Base-by-base conservation (phyloP, 768 basidiomycete species). In the Amylocystis lapponica region DNA sequence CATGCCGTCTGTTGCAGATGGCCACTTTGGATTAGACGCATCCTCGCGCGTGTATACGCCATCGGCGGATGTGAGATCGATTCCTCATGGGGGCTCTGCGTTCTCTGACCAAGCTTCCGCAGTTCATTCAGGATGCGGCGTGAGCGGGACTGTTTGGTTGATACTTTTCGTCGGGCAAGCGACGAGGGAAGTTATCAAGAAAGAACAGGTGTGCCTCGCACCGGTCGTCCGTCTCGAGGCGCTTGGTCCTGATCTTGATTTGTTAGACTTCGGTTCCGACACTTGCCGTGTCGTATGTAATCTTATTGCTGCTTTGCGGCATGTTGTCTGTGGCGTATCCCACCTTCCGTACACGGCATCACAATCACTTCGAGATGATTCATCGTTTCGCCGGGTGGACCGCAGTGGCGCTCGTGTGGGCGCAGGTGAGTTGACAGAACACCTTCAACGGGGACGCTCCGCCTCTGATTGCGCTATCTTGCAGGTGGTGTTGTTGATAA, bases 361-460 rank as follows among this genome's bases (percentile, higher is more conserved):
- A 79, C 57, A 67, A 81, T 48, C 63, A 58, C 8, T 81, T 79
- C 52, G 79, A 81, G 56, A 66, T 63, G 34, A 66, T 68, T 12
- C 79, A 79, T 58, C 75, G 79, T 21, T 78, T 76, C 59, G 57
- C 74, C 20, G 79, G 78, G 22, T 79, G 78, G 79, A 64, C 67
- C 8, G 69, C 70, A 9, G 71, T 71, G 3, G 69, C 66, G 11
- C 57, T 78, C 31, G 74, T 79, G 5, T 79, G 77, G 76, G 60
- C 54, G n/a, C 77, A 75, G 62, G 73, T 73, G 29, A n/a, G 64
- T 55, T 46, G 67, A 55, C 8, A 10, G 19, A 10, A 16, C 14
- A 22, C 10, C 12, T 9, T 3, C 14, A 8, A 22, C n/a, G 12
- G 8, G 3, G 30, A 32, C 31, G 11, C 27, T n/a, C 27, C 30